phyloP scores from a whole-genome alignment of 108 stramenopile genomes.

The Cyclostephanos tholiformis region DNA sequence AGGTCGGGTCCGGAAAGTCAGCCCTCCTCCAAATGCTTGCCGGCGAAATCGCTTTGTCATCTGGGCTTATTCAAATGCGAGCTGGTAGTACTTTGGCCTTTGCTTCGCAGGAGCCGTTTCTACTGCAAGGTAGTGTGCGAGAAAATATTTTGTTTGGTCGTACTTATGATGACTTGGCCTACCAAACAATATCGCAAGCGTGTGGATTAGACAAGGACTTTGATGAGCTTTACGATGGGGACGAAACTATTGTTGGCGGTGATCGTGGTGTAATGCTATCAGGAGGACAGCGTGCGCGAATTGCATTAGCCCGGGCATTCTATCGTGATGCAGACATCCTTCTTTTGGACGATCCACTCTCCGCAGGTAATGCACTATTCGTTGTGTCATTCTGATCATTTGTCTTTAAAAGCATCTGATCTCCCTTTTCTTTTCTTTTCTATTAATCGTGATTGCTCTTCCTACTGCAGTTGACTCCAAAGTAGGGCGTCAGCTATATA shows the following conservation, averaged over 20 bases:
- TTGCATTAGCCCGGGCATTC: slow-evolving; percentile 83
- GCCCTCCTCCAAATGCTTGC: slow-evolving; percentile 69
- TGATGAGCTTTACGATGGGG: slow-evolving; percentile 69
- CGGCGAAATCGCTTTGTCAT: slow-evolving; percentile 62
- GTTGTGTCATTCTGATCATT: too few species aligned
- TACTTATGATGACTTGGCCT: slow-evolving; percentile 54
- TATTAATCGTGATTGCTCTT: too few species aligned
- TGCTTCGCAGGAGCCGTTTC: slow-evolving; percentile 91
- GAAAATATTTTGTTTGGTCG: slow-evolving; percentile 89
- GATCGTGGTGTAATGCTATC: slow-evolving; percentile 90
- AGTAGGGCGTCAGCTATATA: slow-evolving; percentile 76
- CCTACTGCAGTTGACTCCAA: slow-evolving; percentile 86
- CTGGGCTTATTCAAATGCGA: slow-evolving; percentile 50
- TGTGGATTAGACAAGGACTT: slow-evolving; percentile 82
- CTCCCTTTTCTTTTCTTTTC: too few species aligned
- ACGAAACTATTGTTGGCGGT: slow-evolving; percentile 82
- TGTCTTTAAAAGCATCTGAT: too few species aligned
- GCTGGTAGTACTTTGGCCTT: slow-evolving; percentile 67
- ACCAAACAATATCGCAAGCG: slow-evolving; percentile 67
- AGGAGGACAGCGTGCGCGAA: slow-evolving; percentile 91
- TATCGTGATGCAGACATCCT: slow-evolving; percentile 72
- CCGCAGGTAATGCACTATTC: too few species aligned
- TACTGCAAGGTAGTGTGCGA: slow-evolving; percentile 85
- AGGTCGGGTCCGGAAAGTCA: slow-evolving; percentile 71
- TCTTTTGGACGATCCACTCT: slow-evolving; percentile 91